phyloP scores from a whole-genome alignment of 805 yeast genomes.

The Kuraishia piskuri region DNA sequence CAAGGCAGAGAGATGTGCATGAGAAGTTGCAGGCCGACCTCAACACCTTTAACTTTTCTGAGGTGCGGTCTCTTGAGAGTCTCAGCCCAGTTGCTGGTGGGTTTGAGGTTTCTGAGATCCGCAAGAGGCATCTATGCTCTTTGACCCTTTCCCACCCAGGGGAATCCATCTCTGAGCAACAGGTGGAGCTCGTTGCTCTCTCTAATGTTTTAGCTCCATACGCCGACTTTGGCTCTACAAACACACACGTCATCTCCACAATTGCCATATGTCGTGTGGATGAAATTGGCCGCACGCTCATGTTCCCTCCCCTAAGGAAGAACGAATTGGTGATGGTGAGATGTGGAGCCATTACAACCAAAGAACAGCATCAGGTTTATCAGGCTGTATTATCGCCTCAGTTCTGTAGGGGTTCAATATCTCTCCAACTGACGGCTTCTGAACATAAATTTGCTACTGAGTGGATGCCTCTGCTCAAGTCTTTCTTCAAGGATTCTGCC shows the following conservation, averaged over 20 bases:
- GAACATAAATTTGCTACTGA: background rate
- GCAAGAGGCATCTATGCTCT: conserved; percentile 3
- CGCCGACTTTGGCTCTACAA: background rate
- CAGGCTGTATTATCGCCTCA: background rate
- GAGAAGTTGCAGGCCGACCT: conserved; percentile 12
- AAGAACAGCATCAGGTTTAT: background rate
- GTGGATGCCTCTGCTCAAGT: background rate
- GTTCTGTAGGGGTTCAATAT: background rate
- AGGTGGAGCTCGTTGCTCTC: conserved; percentile 4
- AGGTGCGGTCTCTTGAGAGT: conserved; percentile 6
- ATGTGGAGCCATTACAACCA: background rate
- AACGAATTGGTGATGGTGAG: conserved; percentile 16
- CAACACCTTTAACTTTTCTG: conserved; percentile 7
- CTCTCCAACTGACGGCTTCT: background rate
- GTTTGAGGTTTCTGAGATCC: conserved; percentile 5
- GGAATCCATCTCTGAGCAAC: background rate
- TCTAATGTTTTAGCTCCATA: conserved; percentile 1
- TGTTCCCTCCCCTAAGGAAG: conserved; percentile 25
- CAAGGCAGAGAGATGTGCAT: conserved; percentile 14
- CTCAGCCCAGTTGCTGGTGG: conserved; percentile 7
- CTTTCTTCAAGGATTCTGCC: background rate
- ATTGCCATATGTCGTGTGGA: conserved; percentile 22
- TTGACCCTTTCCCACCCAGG: conserved; percentile 6
- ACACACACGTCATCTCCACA: conserved; percentile 1
- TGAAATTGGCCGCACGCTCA: conserved; percentile 17